A percentile compares a stretch with the other conserved stretches of the same genome.
Evolutionary conservation across 139 green algal species (phyloP).

Genomic region (Chlamydomonas urium): DNA sequence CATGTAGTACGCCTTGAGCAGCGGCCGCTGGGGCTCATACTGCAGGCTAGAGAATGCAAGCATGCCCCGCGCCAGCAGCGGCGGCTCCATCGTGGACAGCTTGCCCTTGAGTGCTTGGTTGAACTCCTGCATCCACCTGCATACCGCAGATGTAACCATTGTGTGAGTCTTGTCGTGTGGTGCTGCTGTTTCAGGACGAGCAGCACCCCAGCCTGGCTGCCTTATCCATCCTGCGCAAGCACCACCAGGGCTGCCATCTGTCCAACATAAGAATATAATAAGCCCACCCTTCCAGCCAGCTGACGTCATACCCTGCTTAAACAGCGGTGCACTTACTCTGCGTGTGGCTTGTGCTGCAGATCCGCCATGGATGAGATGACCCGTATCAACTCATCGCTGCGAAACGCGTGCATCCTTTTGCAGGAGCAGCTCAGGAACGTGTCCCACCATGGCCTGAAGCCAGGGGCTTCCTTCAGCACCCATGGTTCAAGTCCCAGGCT

Average conservation of each 20-base stretch:
- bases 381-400: slow-evolving; percentile 29
- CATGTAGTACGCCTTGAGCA: slow-evolving; percentile 10
- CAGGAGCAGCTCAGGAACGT: slow-evolving; percentile 3
- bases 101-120: neutral
- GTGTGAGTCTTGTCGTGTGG: neutral
- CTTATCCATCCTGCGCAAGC: neutral
- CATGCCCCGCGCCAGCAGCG: slow-evolving; percentile 26
- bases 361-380: slow-evolving; percentile 22
- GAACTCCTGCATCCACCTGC: slow-evolving; percentile 5
- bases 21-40: slow-evolving; percentile 20
- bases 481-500: slow-evolving; percentile 16
- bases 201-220: neutral
- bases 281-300: neutral
- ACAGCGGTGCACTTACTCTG: neutral
- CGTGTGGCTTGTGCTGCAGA: slow-evolving; percentile 9
- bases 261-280: too few relatives aligned
- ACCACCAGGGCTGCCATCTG: neutral
- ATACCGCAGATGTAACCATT: neutral
- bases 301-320: neutral
- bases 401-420: slow-evolving; percentile 11
- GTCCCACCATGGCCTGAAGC: slow-evolving; percentile 24
- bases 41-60: slow-evolving; percentile 24
- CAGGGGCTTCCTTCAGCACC: slow-evolving; percentile 20
- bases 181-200: neutral
- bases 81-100: slow-evolving; percentile 12